Base-by-base conservation (phyloP, 2,329 filamentous ascomycete species). In the Neocucurbitaria cava region DNA sequence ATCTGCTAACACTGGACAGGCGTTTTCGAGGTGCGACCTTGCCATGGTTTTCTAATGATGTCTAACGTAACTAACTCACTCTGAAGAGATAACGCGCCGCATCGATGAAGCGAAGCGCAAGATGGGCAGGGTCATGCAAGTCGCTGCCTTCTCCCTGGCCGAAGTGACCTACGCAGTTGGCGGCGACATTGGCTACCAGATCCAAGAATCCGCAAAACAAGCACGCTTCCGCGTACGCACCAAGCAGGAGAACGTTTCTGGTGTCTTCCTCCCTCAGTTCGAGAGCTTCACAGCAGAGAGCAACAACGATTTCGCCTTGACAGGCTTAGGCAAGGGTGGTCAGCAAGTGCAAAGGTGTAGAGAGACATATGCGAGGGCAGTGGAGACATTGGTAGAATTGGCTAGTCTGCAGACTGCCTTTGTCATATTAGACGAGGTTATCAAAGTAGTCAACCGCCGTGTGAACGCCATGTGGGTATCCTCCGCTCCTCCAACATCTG, bases 101-200 rank as follows among this genome's bases (percentile, higher is more conserved):
- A 99, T 99, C 78, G 94, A 99, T 81, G 95, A 99, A 78, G 95
- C 95, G 38, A 99, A 99, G 80, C 90, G 93, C 69, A 99, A 99
- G 82, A 99, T 99, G 94, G 95, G 95, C 53, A 87, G 94, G 30
- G 95, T 99, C 33, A 99, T 99, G 95, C 94, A 98, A 78, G 96
- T 99, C 72, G 95, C 95, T 36, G 93, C 95, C 41, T 98, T 99
- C 80, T 98, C 94, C 39, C 85, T 99, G 17, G 95, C 95, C 56
- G 95, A 98, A 80, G 95, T 99, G 52, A 96, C 92, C 44, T 99
- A 99, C 72, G 95, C 95, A 23, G 92, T 97, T 24, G 95, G 95
- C 59, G 92, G 94, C 70, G 74, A 96, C 71, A 96, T 99, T 69
- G 90, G 90, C 58, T 99, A 96, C 79, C 95, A 99, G 80, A 91